Percentiles rank a stretch among this genome's conserved stretches.
phyloP scores from a whole-genome alignment of 306 rosid species.

The Corylus avellana region DNA sequence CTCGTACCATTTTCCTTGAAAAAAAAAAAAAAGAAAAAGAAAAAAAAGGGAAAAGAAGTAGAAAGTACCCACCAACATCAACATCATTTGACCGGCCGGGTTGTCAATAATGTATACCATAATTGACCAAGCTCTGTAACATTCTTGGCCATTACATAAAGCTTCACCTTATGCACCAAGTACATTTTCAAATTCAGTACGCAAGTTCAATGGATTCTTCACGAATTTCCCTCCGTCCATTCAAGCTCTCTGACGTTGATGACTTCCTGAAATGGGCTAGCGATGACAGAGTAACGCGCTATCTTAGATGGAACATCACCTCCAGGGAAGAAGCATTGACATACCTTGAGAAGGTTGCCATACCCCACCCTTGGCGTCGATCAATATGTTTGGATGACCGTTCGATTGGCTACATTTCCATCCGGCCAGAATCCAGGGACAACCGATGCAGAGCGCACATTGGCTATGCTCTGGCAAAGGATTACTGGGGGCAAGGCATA shows the following conservation, averaged over 20 bases:
- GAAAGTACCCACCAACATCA: neutral
- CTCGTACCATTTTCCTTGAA: too few relatives aligned
- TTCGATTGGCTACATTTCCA: slow-evolving; percentile 1
- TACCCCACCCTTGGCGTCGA: neutral
- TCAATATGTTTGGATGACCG: slow-evolving; percentile 13
- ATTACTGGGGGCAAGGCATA: slow-evolving; percentile 57
- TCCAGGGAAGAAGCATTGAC: slow-evolving; percentile 2
- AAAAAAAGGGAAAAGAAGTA: too few relatives aligned
- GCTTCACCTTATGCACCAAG: neutral
- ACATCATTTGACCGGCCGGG: neutral
- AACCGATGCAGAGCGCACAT: slow-evolving; percentile 43
- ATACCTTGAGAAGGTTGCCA: neutral
- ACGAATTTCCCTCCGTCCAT: slow-evolving; percentile 21
- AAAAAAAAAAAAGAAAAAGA: too few relatives aligned
- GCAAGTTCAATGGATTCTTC: slow-evolving; percentile 17
- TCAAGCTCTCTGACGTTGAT: slow-evolving; percentile 20
- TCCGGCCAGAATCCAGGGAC: neutral
- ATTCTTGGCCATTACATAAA: neutral
- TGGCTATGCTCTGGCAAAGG: slow-evolving; percentile 45
- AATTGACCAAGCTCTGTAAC: neutral
- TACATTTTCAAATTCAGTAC: neutral
- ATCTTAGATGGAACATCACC: slow-evolving; percentile 33
- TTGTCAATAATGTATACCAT: neutral
- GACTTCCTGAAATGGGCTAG: slow-evolving; percentile 38
- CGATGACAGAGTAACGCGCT: slow-evolving; percentile 35